These are phyloP conservation scores for Dioscorea cayenensis DNA, from an alignment of 116 monocot genomes.

Conservation along the genomic window DNA sequence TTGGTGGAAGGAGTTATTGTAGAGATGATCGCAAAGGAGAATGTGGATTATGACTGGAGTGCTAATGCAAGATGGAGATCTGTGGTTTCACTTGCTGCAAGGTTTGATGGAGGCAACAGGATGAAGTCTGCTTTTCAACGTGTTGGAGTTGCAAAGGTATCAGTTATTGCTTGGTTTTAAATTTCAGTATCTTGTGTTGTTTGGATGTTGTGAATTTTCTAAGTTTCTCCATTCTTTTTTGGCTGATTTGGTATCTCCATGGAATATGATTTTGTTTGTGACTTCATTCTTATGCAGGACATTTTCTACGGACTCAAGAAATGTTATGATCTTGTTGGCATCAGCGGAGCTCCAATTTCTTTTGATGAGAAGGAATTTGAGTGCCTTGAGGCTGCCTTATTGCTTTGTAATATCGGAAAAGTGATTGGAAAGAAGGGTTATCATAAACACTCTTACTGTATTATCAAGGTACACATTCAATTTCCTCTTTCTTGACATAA, in stretches of 20 bases:
- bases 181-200: neutral
- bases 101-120: constrained; percentile 10
- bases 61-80: constrained; percentile 3
- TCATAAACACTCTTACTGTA: neutral
- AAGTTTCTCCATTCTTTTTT: neutral
- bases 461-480: neutral
- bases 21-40: constrained; percentile 18
- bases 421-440: neutral
- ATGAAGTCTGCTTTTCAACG: neutral
- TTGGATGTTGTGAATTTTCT: neutral
- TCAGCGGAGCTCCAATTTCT: neutral
- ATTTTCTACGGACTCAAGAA: neutral
- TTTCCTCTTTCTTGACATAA: neutral
- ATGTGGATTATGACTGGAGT: neutral
- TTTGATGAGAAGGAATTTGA: neutral
- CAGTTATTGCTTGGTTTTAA: neutral
- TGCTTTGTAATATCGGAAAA: neutral
- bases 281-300: neutral
- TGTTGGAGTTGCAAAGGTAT: neutral
- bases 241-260: neutral
- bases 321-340: neutral
- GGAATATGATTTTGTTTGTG: neutral
- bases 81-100: constrained; percentile 10
- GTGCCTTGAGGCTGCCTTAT: neutral
- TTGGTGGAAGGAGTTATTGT: constrained; percentile 23